Evolutionary conservation across 2,329 filamentous ascomycete species (phyloP).

Genomic region (Didymella glomerata): DNA sequence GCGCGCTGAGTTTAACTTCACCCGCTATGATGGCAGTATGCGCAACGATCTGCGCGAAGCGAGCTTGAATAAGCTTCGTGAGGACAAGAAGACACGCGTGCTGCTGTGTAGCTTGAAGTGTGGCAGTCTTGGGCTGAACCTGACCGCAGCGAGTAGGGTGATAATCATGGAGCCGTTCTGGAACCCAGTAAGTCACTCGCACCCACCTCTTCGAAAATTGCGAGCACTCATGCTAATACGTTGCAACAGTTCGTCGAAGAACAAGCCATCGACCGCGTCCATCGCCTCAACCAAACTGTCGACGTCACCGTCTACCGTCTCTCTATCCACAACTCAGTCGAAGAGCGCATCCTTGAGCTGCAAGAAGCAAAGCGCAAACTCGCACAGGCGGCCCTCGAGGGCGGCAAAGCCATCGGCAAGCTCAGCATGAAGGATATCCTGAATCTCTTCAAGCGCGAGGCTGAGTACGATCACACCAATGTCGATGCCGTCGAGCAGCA

Average conservation of each 20-base stretch:
- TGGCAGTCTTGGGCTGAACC: conserved; percentile 88
- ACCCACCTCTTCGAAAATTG: background rate
- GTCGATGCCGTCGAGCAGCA: conserved; percentile 49
- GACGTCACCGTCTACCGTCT: conserved; percentile 96
- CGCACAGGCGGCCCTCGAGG: conserved; percentile 90
- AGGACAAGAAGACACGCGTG: conserved; percentile 77
- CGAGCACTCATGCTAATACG: background rate
- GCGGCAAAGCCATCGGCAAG: conserved; percentile 79
- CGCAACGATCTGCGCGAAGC: conserved; percentile 90
- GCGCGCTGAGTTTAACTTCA: conserved; percentile 76
- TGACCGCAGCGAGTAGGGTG: conserved; percentile 91
- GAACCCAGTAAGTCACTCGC: conserved; percentile 75
- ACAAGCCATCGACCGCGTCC: conserved; percentile 97
- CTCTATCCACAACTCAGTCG: conserved; percentile 84
- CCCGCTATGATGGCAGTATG: conserved; percentile 95
- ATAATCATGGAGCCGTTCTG: conserved; percentile 98
- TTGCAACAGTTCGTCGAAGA: conserved; percentile 84
- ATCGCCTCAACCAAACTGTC: conserved; percentile 95
- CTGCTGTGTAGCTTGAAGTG: conserved; percentile 94
- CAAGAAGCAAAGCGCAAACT: conserved; percentile 93
- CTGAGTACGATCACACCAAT: conserved; percentile 59
- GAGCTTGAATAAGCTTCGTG: conserved; percentile 78
- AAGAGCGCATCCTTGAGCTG: conserved; percentile 92
- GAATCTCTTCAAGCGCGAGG: conserved; percentile 81
- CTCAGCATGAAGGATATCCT: conserved; percentile 93